phyloP scores from a whole-genome alignment of 2,329 filamentous ascomycete species.

The Fusarium caatingaense region DNA sequence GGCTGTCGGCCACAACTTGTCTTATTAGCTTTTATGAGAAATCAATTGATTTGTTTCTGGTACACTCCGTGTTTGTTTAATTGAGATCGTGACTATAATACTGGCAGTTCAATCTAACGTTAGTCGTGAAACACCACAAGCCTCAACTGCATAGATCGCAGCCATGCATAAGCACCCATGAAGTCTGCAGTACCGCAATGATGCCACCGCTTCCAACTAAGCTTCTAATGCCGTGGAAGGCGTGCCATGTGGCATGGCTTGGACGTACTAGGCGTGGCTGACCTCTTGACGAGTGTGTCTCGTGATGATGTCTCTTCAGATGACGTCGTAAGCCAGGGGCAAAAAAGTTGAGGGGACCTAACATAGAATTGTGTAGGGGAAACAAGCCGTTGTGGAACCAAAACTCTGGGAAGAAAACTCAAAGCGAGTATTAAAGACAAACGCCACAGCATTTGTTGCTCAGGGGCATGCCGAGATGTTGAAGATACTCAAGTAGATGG shows the following conservation, averaged over 20 bases:
- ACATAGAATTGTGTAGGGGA: slow-evolving; percentile 9
- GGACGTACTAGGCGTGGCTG: slow-evolving; percentile 26
- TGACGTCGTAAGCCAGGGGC: slow-evolving; percentile 32
- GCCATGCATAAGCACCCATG: neutral
- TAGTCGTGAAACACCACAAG: neutral
- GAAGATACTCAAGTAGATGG: neutral
- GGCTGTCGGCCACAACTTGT: slow-evolving; percentile 12
- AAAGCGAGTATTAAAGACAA: slow-evolving; percentile 12
- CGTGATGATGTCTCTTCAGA: slow-evolving; percentile 26
- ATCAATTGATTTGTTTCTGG: slow-evolving; percentile 21
- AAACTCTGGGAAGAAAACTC: neutral
- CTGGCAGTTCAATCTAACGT: neutral
- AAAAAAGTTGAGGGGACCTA: slow-evolving; percentile 4
- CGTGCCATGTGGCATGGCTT: slow-evolving; percentile 23
- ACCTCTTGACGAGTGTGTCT: slow-evolving; percentile 15
- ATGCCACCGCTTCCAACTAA: neutral
- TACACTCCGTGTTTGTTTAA: neutral
- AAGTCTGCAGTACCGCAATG: neutral
- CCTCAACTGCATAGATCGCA: neutral
- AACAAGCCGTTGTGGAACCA: slow-evolving; percentile 27
- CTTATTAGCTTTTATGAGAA: slow-evolving; percentile 14
- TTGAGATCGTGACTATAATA: neutral
- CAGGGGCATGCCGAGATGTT: slow-evolving; percentile 16
- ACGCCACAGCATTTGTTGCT: slow-evolving; percentile 27
- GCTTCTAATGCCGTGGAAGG: neutral